Evolutionary conservation across 108 stramenopile genomes (phyloP).

Genomic region (Nannochloropsis oceanica): DNA sequence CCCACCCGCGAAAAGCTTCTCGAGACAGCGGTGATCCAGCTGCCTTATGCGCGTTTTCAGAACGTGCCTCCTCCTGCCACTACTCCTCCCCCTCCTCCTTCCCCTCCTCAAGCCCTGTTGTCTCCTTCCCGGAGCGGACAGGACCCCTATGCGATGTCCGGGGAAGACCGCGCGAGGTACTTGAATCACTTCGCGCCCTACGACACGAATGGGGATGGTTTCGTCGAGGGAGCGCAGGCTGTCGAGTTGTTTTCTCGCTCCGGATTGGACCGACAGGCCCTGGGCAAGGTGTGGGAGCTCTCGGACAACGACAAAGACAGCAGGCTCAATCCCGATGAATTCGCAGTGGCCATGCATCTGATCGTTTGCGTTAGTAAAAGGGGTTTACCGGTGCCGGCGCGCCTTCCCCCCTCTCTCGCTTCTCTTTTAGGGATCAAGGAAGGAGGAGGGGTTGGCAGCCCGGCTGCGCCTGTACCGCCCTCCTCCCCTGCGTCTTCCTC

Average conservation of each 20-base stretch:
- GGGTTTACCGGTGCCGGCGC: constrained; percentile 20
- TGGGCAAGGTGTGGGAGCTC: constrained; percentile 67
- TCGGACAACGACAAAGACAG: constrained; percentile 66
- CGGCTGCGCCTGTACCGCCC: background rate
- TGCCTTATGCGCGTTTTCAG: constrained; percentile 20
- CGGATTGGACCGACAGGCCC: constrained; percentile 32
- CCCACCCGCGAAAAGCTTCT: background rate
- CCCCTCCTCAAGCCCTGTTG: background rate
- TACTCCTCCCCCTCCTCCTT: background rate
- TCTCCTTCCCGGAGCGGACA: background rate
- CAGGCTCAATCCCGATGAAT: constrained; percentile 65
- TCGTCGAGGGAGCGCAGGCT: constrained; percentile 64
- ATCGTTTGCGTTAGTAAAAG: constrained; percentile 66
- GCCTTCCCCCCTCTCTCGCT: constrained; percentile 20
- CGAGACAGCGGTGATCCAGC: background rate
- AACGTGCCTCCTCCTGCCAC: constrained; percentile 10
- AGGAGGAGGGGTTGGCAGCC: background rate
- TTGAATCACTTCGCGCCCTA: constrained; percentile 64
- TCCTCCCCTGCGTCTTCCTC: background rate
- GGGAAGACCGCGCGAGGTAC: constrained; percentile 59
- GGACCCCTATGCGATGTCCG: constrained; percentile 49
- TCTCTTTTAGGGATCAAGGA: background rate
- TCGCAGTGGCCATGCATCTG: constrained; percentile 86
- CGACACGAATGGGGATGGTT: constrained; percentile 57
- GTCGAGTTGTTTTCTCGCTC: constrained; percentile 74